Conservation (phyloP, 106 monocot genomes). For the Cymbidium sinense region DNA sequence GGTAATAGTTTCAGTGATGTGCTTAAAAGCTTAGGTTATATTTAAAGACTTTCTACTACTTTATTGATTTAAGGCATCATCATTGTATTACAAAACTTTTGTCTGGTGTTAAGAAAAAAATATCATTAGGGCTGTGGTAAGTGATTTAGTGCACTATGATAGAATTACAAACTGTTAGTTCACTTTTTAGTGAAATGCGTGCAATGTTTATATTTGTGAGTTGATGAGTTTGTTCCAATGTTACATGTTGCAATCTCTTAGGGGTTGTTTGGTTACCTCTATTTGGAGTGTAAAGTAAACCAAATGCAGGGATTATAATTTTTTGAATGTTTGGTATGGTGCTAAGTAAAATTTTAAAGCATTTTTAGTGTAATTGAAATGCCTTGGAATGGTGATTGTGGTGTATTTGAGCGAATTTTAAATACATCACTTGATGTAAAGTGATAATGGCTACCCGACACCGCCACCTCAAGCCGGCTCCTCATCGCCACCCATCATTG, state of each 20-base stretch:
- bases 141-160: neutral
- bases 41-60: neutral
- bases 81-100: neutral
- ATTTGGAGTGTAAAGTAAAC: too few relatives aligned
- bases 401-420: too few relatives aligned
- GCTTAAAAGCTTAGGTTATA: neutral
- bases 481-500: too few relatives aligned
- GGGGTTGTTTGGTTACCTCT: too few relatives aligned
- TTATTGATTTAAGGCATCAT: neutral
- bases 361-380: too few relatives aligned
- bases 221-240: neutral
- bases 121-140: neutral
- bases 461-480: too few relatives aligned
- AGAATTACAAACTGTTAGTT: neutral
- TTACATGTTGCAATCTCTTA: neutral
- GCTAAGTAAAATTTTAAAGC: too few relatives aligned
- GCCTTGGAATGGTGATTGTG: too few relatives aligned
- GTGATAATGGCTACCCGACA: too few relatives aligned
- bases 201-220: neutral
- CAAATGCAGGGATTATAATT: too few relatives aligned
- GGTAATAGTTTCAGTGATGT: neutral
- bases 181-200: neutral
- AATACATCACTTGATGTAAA: too few relatives aligned
- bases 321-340: too few relatives aligned
- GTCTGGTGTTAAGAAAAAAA: neutral